Base-by-base conservation (phyloP, 148 eudicot genomes). In the Chenopodium berlandieri region DNA sequence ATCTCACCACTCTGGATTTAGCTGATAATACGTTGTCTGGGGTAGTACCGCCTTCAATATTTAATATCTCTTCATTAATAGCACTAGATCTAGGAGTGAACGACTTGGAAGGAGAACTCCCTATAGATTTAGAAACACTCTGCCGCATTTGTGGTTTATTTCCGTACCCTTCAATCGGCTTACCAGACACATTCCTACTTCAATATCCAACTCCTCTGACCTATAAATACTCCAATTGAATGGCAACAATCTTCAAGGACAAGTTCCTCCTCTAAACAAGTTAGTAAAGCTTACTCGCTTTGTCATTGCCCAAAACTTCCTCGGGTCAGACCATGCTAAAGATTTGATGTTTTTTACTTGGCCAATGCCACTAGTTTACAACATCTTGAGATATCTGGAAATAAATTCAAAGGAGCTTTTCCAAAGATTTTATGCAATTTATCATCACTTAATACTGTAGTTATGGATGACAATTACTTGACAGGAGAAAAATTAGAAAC, bases 341-440 rank as follows among this genome's bases (percentile, higher is more conserved):
- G 88, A 89, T 60, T 71, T 86, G 46, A 54, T 32, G 3, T 89
- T 89, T 30, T 9, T 87, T 11, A 48, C 69, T 20, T 89, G 20
- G 73, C 19, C 23, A 85, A 89, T 64, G 71, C 84, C 14, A 87
- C 80, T 34, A 78, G 9, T 20, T 77, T 89, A 12, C 16, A 46
- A 13, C 0, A 0, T 0, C 25, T 87, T 27, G 25, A 5, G 3
- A 20, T 84, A 17, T 12, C 23, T 7, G 0, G 0, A 1, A 87
- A 89, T 46, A 62, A 84, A 47, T 84, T 89, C 66, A 79, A 78
- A 68, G 91, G 91, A 65, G n/a, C 4, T 7, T 48, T 89, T 40
- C 91, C 91, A 13, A 25, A 9, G 25, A 54, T 82, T 25, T 56
- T 89, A 3, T 47, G 78, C 63, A 87, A 89, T 67, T 85, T 87